Base-by-base conservation (phyloP, 2,329 filamentous ascomycete species). In the Xylaria sp. region DNA sequence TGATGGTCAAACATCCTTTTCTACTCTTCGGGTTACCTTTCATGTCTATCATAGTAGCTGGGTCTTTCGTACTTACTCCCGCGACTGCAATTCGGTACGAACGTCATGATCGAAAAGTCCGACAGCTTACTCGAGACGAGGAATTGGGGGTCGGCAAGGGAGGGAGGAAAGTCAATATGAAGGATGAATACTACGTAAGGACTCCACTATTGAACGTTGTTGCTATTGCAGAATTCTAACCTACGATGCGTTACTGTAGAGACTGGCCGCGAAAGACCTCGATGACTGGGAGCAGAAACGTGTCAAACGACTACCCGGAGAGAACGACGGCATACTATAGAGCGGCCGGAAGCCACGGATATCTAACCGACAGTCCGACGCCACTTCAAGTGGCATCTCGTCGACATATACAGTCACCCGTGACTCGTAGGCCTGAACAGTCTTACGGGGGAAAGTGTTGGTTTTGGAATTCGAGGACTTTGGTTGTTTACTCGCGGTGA, bases 251-350 rank as follows among this genome's bases (percentile, higher is more conserved):
- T 45, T 69, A 42, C 50, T 37, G 57, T 77, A 95, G 91, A 87
- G 88, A 78, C 82, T 92, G 40, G 91, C 92, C 70, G 91, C 92
- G 33, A 96, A 96, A 77, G 95, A 98, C 74, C 80, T 98, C 64
- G 94, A 99, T 73, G 86, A 92, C 74, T 99, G 95, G 95, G 94
- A 98, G 76, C 95, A 98, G 79, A 96, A 95, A 79, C 88, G 96
- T 56, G 93, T 98, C 11, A 88, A 97, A 80, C 84, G 95, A 74
- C 84, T 97, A 64, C 89, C 92, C 19, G 95, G 95, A 69, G 96
- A 99, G 78, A 90, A 87, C 64, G 94, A 99, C 76, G 94, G 94
- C 35, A 85, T 92, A 53, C 76, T 97, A 69, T 90, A 77, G 83
- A 58, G 54, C n/a, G 15, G n/a, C 25, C 14, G 37, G 31, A 43